phyloP scores from a whole-genome alignment of 1,139 yeast genomes.

The Debaryomycetaceae sp. region DNA sequence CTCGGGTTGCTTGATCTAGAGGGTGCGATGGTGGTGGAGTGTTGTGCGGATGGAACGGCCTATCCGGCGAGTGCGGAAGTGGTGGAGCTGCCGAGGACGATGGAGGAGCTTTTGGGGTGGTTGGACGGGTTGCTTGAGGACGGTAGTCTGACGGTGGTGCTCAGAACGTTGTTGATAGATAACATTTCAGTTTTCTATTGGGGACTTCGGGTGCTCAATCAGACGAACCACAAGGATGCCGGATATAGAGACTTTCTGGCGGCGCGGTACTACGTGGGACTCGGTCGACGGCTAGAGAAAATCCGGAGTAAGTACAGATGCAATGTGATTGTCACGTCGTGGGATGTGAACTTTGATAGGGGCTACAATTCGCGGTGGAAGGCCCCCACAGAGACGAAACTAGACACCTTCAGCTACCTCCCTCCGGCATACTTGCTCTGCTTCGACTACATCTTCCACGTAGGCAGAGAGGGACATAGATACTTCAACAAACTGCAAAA shows the following conservation, averaged over 20 bases:
- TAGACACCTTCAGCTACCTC: slow-evolving; percentile 12
- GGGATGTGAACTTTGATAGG: slow-evolving; percentile 29
- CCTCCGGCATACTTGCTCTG: slow-evolving; percentile 13
- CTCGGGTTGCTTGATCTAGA: neutral
- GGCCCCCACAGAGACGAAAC: slow-evolving; percentile 2
- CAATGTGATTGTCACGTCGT: slow-evolving; percentile 31
- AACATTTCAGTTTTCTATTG: slow-evolving; percentile 32
- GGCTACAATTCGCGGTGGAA: slow-evolving; percentile 21
- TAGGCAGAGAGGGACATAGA: slow-evolving; percentile 5
- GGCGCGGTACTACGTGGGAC: slow-evolving; percentile 13
- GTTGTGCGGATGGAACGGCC: slow-evolving; percentile 4
- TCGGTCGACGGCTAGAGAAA: slow-evolving; percentile 6
- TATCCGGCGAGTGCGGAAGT: slow-evolving; percentile 1
- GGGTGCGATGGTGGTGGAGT: slow-evolving; percentile 6
- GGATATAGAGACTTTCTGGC: slow-evolving; percentile 12
- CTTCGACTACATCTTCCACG: slow-evolving; percentile 16
- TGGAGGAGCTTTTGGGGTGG: slow-evolving; percentile 5
- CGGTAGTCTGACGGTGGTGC: slow-evolving; percentile 1
- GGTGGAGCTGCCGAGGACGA: neutral
- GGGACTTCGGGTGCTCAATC: slow-evolving; percentile 21
- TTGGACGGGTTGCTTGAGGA: slow-evolving; percentile 3
- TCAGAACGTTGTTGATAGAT: slow-evolving; percentile 22
- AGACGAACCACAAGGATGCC: slow-evolving; percentile 9
- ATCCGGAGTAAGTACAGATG: slow-evolving; percentile 22
- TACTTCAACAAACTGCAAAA: slow-evolving; percentile 3